Base-by-base conservation (phyloP, 164 flowering plant species). In the Brasenia schreberi region DNA sequence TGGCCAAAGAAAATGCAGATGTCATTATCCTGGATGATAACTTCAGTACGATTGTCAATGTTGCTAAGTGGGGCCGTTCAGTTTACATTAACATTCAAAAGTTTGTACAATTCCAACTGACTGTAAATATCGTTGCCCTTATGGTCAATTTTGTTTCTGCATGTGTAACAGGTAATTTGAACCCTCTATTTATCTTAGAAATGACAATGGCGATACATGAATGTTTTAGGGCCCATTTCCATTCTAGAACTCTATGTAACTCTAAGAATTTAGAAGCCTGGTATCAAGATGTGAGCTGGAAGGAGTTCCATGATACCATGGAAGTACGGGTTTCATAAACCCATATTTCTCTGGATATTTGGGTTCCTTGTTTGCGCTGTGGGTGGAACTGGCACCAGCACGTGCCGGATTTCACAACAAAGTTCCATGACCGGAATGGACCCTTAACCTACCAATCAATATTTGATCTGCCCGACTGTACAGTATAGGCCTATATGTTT, bases 1-100 rank as follows among this genome's bases (percentile, higher is more conserved):
- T 90, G 71, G 97, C 97, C 1, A 90, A 88, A 81, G 95, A 88
- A 77, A 88, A 80, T 76, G 90, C 95, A 0, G 97, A 88, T 78
- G 85, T 90, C 66, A 83, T 90, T 66, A 82, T 88, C 61, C 69
- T 90, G 87, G 92, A 90, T 69, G 96, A 91, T 66, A 88, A 91
- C 59, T 91, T 88, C 65, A 23, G 68, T 2, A 91, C 93, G 4
- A 91, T 91, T 61, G 88, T 88, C 18, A 85, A 83, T 65, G 93
- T 88, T 5, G 91, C 87, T 42, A 85, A 71, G 80, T 89, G 96
- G 96, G 96, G 96, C 10, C 87, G 92, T 65, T 77, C 93, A 17
- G 89, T 89, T 27, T 87, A 86, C 61, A 82, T 84, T 56, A 89
- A 89, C 80, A 89, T 89, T 66, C 96, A 89, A 63, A 89, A 87